Conservation (phyloP, 495 filamentous ascomycete genomes). For the Ramalina intermedia region DNA sequence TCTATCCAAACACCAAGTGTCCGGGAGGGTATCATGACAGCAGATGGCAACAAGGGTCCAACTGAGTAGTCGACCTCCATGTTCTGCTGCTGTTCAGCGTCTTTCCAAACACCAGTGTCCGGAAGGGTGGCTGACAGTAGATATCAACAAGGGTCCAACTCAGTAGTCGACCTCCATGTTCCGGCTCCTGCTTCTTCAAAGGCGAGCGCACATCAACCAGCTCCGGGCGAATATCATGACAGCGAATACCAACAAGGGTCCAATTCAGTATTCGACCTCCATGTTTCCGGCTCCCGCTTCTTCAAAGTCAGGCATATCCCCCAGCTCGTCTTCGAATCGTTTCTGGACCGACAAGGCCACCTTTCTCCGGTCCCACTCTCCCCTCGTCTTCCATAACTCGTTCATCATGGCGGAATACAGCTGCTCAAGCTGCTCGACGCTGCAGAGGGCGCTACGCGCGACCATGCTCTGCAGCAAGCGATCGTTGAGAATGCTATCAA, state of each 20-base stretch:
- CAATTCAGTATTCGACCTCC: not conserved
- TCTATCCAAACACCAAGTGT: too few species aligned
- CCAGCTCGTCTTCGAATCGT: conserved; percentile 67
- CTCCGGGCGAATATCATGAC: conserved; percentile 17
- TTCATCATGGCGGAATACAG: conserved; percentile 85
- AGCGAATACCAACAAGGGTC: not conserved
- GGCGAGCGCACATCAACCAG: too few species aligned
- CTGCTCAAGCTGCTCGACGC: conserved; percentile 89
- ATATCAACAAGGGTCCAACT: too few species aligned
- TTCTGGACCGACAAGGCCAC: conserved; percentile 47
- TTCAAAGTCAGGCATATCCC: conserved; percentile 64
- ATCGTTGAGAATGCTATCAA: conserved; percentile 41
- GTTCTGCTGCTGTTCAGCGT: too few species aligned
- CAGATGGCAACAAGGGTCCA: too few species aligned
- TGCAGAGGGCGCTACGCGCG: conserved; percentile 57
- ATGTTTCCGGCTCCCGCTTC: conserved; percentile 24
- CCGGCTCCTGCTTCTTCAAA: not conserved
- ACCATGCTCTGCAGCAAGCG: conserved; percentile 45
- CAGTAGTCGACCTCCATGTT: too few species aligned
- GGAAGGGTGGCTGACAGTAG: too few species aligned
- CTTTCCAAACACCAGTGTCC: too few species aligned
- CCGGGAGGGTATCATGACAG: too few species aligned
- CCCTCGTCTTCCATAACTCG: conserved; percentile 60
- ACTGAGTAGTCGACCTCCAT: too few species aligned
- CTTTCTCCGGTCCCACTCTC: conserved; percentile 64